These are phyloP conservation scores for Tothia fuscella DNA, from an alignment of 2,329 filamentous ascomycete genomes.

Conservation along the genomic window DNA sequence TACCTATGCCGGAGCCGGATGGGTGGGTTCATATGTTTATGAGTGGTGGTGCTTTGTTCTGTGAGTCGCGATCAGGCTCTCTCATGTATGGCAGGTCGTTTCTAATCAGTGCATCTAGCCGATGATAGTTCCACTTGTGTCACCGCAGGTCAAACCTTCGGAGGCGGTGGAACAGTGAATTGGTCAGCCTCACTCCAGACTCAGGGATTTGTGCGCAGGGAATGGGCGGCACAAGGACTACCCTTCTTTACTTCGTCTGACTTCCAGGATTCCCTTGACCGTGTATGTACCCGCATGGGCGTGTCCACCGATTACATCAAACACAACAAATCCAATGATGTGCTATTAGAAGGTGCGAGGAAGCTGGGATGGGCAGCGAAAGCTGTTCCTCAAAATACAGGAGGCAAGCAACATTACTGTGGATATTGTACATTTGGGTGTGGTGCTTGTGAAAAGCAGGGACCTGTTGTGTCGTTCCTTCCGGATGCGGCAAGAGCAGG, in stretches of 20 bases:
- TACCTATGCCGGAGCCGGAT: conserved; percentile 59
- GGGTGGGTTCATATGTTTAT: conserved; percentile 57
- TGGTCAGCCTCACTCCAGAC: conserved; percentile 62
- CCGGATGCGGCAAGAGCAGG: conserved; percentile 68
- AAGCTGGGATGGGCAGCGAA: conserved; percentile 62
- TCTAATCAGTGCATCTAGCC: conserved; percentile 12
- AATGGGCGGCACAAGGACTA: conserved; percentile 63
- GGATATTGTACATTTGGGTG: conserved; percentile 50
- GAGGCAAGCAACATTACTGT: conserved; percentile 61
- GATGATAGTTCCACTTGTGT: conserved; percentile 42
- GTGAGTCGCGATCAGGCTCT: conserved; percentile 10
- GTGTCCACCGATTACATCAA: conserved; percentile 52
- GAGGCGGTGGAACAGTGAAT: conserved; percentile 79
- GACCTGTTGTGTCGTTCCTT: conserved; percentile 64
- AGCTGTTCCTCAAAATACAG: conserved; percentile 68
- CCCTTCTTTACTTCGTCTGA: conserved; percentile 60
- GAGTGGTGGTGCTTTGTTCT: conserved; percentile 48
- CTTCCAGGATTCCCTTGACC: conserved; percentile 69
- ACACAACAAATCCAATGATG: conserved; percentile 61
- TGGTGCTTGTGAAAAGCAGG: conserved; percentile 60
- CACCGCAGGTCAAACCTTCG: conserved; percentile 62
- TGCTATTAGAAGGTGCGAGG: conserved; percentile 61
- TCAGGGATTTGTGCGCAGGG: conserved; percentile 62
- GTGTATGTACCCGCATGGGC: conserved; percentile 69
- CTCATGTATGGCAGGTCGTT: not conserved